Percentiles rank a stretch among this genome's conserved stretches.
Evolutionary conservation across 495 filamentous ascomycete genomes (phyloP).

Genomic region (Daldinia concentrica): DNA sequence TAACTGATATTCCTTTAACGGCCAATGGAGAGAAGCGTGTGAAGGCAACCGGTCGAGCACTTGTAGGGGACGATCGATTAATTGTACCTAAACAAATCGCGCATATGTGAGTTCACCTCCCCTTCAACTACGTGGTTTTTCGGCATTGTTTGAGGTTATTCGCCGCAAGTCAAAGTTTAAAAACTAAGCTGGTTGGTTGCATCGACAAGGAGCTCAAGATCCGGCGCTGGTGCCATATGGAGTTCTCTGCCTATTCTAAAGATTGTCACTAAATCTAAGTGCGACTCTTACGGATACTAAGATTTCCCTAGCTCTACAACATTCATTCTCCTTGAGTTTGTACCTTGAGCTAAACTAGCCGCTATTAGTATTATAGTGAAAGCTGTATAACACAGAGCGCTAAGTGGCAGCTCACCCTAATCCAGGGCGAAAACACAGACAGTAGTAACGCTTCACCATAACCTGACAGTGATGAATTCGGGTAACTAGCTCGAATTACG

Average conservation of each 20-base stretch:
- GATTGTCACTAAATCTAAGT: background rate
- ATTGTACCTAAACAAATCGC: constrained; percentile 85
- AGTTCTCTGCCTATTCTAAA: background rate
- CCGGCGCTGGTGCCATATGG: background rate
- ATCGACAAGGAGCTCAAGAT: background rate
- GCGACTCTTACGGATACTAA: background rate
- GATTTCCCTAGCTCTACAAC: background rate
- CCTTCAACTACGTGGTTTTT: background rate
- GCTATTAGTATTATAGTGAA: background rate
- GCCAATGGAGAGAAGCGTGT: constrained; percentile 86
- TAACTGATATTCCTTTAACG: constrained; percentile 86
- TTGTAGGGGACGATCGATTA: constrained; percentile 84
- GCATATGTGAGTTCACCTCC: constrained; percentile 65
- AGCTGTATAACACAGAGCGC: background rate
- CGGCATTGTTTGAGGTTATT: background rate
- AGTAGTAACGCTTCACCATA: background rate
- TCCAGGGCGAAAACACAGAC: background rate
- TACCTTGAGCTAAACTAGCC: background rate
- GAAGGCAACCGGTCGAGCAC: constrained; percentile 78
- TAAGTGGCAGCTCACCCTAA: background rate
- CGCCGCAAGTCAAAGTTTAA: background rate
- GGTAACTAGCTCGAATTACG: background rate
- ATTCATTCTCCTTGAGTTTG: background rate
- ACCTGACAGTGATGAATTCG: background rate
- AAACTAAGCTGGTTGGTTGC: background rate